These are phyloP conservation scores for Cordyceps farinosa DNA, from an alignment of 2,329 filamentous ascomycete genomes.

Conservation along the genomic window DNA sequence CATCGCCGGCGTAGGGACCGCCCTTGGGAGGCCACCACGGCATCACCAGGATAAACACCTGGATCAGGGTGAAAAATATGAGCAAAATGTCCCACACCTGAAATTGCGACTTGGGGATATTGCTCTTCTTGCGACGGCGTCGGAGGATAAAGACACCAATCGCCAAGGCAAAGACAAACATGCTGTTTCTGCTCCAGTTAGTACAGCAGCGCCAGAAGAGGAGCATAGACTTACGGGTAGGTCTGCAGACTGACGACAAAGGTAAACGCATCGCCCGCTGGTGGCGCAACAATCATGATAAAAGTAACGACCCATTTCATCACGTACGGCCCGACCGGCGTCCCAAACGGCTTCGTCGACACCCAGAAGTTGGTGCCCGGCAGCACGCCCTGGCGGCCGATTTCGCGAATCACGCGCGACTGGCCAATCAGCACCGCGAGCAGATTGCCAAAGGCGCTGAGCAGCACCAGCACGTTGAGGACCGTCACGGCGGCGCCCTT, in stretches of 20 bases:
- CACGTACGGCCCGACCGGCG: conserved; percentile 56
- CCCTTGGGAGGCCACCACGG: conserved; percentile 67
- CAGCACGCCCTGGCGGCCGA: conserved; percentile 58
- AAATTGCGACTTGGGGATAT: conserved; percentile 49
- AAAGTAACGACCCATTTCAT: conserved; percentile 56
- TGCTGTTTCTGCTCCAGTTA: conserved; percentile 28
- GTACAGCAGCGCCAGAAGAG: not conserved
- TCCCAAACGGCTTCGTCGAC: conserved; percentile 60
- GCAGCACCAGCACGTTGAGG: conserved; percentile 54
- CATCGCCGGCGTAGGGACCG: conserved; percentile 58
- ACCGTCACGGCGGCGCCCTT: conserved; percentile 44
- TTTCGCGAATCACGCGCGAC: conserved; percentile 57
- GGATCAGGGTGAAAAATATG: conserved; percentile 56
- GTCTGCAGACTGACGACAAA: conserved; percentile 59
- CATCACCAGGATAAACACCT: conserved; percentile 62
- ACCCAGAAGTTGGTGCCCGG: conserved; percentile 61
- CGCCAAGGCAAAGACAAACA: conserved; percentile 56
- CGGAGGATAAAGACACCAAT: conserved; percentile 58
- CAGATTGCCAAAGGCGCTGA: conserved; percentile 58
- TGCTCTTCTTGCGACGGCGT: conserved; percentile 47
- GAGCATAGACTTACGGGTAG: conserved; percentile 44
- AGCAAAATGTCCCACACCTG: conserved; percentile 56
- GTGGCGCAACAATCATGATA: conserved; percentile 57
- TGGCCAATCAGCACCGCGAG: conserved; percentile 52
- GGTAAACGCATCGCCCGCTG: conserved; percentile 62